Evolutionary conservation across 805 yeast genomes (phyloP), one percentile per base, ranked within the genome.

Genomic region (Pichia heedii): DNA sequence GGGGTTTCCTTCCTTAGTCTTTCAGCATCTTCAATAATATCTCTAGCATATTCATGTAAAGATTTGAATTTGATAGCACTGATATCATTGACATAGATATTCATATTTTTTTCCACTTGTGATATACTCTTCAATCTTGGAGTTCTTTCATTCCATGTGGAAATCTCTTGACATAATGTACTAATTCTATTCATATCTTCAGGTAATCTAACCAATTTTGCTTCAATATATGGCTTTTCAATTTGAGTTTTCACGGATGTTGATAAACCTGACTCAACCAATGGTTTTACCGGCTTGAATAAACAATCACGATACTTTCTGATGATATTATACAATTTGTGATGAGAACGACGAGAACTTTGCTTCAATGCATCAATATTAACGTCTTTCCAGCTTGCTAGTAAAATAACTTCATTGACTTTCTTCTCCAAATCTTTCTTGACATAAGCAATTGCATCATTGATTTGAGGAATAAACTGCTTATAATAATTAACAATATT

Each of bases 321-420:
- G 11, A 90, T 83, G 41, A 84, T 60, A 62, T 88, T 93, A 74
- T 81, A 90, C 42, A 93, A 76, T 53, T 72, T 77, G 50, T 78
- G 77, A 57, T 94, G 98, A 1, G 97, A 88, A 39, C 83, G 76
- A 50, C 87, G 79, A 6, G 98, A 93, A 62, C 96, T 86, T 62
- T 89, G 97, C 53, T 86, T 88, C 54, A 93, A 70, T 0, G 98
- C 96, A 56, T 84, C 94, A 36, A 88, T 77, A 55, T 93, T 94
- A 12, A 88, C 89, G 65, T 93, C 99, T 53, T 89, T 88, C 97
- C 97, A 94, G 55, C 96, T 85, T 1, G 98, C 97, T 15, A 93
- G 69, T 37, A 86, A 65, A 36, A 93, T 87, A 4, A 88, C 81
- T 45, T 93, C 98, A 30, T 78, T 71, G 11, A 93, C 75, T 40